Conservation (phyloP, 2,329 filamentous ascomycete genomes). For the Pseudopithomyces chartarum region DNA sequence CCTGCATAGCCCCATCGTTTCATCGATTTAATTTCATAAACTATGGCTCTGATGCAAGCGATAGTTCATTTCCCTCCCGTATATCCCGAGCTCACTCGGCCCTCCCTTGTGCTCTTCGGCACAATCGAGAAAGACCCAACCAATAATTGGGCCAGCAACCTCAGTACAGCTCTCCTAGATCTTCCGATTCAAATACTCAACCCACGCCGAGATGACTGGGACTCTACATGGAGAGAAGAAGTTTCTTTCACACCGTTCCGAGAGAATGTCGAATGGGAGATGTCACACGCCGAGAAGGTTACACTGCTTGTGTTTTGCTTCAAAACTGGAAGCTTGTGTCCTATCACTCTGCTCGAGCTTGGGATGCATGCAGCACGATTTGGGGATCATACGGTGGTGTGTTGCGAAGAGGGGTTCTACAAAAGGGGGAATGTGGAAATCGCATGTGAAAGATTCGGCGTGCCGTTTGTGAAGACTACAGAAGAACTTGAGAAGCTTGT, state of each 20-base stretch:
- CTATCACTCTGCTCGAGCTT: slow-evolving; percentile 64
- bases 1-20: too few relatives aligned
- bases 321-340: slow-evolving; percentile 55
- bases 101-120: slow-evolving; percentile 63
- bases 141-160: slow-evolving; percentile 57
- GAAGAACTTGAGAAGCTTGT: slow-evolving; percentile 48
- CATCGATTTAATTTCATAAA: too few relatives aligned
- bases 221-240: slow-evolving; percentile 61
- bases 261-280: slow-evolving; percentile 67
- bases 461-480: slow-evolving; percentile 52
- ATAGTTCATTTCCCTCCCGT: slow-evolving; percentile 29
- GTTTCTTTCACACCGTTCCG: slow-evolving; percentile 54
- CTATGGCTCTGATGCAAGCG: slow-evolving; percentile 6
- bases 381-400: slow-evolving; percentile 55
- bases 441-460: slow-evolving; percentile 53
- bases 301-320: slow-evolving; percentile 64
- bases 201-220: slow-evolving; percentile 63
- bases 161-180: slow-evolving; percentile 47
- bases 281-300: slow-evolving; percentile 60
- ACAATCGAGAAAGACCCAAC: slow-evolving; percentile 50
- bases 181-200: slow-evolving; percentile 61
- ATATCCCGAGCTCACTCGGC: slow-evolving; percentile 18
- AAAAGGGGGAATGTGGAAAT: slow-evolving; percentile 68
- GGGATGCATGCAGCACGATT: slow-evolving; percentile 55
- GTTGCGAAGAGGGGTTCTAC: slow-evolving; percentile 58